A percentile compares a stretch with the other conserved stretches of the same genome.
Evolutionary conservation across 441 rosid species (phyloP).

Genomic region (Adansonia rubrostipa): DNA sequence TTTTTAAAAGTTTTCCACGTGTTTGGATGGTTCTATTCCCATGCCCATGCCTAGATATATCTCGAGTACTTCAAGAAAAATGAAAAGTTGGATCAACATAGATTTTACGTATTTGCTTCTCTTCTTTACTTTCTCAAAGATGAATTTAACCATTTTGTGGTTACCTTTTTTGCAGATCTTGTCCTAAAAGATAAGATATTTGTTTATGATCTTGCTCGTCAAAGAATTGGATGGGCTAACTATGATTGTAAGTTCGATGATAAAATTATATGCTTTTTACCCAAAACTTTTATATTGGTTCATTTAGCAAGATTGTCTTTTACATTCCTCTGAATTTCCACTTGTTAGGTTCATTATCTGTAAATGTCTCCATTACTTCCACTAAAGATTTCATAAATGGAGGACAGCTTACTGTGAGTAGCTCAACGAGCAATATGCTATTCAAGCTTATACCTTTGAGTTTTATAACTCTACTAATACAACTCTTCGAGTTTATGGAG

Average conservation of each 20-base stretch:
- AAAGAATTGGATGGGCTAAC: slow-evolving; percentile 71
- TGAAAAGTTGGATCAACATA: too few species aligned
- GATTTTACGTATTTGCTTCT: not conserved
- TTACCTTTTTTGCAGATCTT: slow-evolving; percentile 53
- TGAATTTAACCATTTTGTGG: not conserved
- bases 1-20: too few species aligned
- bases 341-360: slow-evolving; percentile 62
- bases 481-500: slow-evolving; percentile 36
- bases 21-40: not conserved
- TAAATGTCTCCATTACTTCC: slow-evolving; percentile 71
- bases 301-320: slow-evolving; percentile 1
- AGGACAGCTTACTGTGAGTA: slow-evolving; percentile 51
- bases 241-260: slow-evolving; percentile 65
- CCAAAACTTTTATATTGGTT: not conserved
- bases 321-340: slow-evolving; percentile 17
- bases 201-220: slow-evolving; percentile 68
- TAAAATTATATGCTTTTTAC: not conserved
- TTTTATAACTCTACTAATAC: slow-evolving; percentile 43
- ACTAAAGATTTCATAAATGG: slow-evolving; percentile 59
- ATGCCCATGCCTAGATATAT: too few species aligned
- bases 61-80: too few species aligned
- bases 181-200: slow-evolving; percentile 74
- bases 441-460: slow-evolving; percentile 46
- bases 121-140: not conserved
- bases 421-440: slow-evolving; percentile 49